Percentiles rank a stretch among this genome's conserved stretches.
Evolutionary conservation across 2,329 filamentous ascomycete species (phyloP).

Genomic region (Botryotinia calthae): DNA sequence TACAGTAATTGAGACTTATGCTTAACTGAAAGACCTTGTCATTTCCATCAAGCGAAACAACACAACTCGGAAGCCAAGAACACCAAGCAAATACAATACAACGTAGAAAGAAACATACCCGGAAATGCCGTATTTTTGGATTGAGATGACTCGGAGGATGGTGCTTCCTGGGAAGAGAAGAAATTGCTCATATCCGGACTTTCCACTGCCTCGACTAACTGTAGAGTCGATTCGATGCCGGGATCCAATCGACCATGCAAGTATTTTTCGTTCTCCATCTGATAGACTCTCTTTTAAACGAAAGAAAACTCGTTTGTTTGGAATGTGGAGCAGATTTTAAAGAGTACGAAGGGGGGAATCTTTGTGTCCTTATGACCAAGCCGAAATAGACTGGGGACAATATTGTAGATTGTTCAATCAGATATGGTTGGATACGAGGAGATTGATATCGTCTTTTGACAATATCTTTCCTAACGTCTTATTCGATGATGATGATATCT

Average conservation of each 20-base stretch:
- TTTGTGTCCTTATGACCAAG: conserved; percentile 17
- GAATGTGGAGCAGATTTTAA: conserved; percentile 14
- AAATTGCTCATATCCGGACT: neutral
- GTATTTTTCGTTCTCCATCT: conserved; percentile 19
- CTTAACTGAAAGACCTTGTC: conserved; percentile 12
- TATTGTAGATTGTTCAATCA: conserved; percentile 6
- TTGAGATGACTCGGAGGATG: neutral
- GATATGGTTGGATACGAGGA: conserved; percentile 3
- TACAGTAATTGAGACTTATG: neutral
- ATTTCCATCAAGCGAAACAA: conserved; percentile 7
- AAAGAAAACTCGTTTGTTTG: neutral
- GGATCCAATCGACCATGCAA: conserved; percentile 16
- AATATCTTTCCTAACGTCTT: conserved; percentile 6
- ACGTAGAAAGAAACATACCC: conserved; percentile 7
- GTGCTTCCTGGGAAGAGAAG: neutral
- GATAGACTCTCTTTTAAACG: neutral
- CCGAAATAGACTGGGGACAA: neutral
- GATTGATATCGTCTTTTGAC: neutral
- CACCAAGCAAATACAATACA: conserved; percentile 7
- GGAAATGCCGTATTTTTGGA: neutral
- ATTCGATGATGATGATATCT: conserved; percentile 11
- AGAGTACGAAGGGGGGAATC: conserved; percentile 2
- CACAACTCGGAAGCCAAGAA: conserved; percentile 20
- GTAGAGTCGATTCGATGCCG: conserved; percentile 11
- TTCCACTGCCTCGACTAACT: conserved; percentile 17